Base-by-base conservation (phyloP, 176 grass and related monocot genomes). In the Poa annua region DNA sequence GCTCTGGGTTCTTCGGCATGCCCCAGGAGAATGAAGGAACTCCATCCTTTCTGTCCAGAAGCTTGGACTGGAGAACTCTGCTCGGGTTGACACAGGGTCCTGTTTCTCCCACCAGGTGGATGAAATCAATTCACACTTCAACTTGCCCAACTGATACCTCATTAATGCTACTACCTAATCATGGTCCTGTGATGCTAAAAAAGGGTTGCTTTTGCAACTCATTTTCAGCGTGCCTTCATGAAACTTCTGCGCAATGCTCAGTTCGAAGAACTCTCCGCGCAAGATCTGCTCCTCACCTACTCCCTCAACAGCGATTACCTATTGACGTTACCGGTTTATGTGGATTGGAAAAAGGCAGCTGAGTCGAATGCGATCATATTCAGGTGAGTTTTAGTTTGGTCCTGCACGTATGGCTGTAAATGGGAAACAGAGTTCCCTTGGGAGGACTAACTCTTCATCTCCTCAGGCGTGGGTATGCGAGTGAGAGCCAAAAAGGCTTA, bases 321-420 rank as follows among this genome's bases (percentile, higher is more conserved):
- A 33, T 78, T 95, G 77, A 98, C 92, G 1, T 53, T 98, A 20
- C 96, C 92, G 2, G 88, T 98, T 81, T 95, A 93, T 29, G 87
- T 98, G 1, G 92, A 98, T 4, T 98, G 96, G 96, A 95, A 98
- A 51, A 95, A 67, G 65, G 89, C 92, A 51, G 92, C 89, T 25
- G 71, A 93, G 33, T 98, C 92, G 2, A 98, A 98, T 14, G 93
- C 90, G 0, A 98, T 98, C 49, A 95, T 98, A 91, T 98, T 98
- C 85, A 86, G 93, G 96, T 92, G 19, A 70, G 63, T 33, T 13
- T n/a, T 52, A 53, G 1, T 35, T 19, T 66, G 64, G 6, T 22
- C 19, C 50, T 24, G n/a, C 47, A 5, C 25, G 35, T 57, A 50
- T 42, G 0, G 19, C 19, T n/a, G 7, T 8, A 55, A 20, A 55